phyloP scores from a whole-genome alignment of 257 asterid genomes.

The Ehretia macrophylla region DNA sequence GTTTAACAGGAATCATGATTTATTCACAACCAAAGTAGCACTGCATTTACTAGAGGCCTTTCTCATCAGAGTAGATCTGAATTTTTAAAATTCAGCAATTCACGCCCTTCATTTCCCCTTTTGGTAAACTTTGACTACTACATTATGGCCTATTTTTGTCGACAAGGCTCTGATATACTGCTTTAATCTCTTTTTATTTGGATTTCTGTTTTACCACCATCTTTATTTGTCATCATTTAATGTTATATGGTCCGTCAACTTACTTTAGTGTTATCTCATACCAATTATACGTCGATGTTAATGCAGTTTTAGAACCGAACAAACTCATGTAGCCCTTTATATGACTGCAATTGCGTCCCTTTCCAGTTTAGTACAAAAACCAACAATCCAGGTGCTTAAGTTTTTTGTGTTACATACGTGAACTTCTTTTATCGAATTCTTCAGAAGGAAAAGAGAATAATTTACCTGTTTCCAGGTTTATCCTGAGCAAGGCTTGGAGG shows the following conservation, averaged over 20 bases:
- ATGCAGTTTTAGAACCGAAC: constrained; percentile 78
- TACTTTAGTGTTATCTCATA: not conserved
- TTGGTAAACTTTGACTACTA: no score
- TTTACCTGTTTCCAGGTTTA: constrained; percentile 35
- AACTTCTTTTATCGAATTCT: not conserved
- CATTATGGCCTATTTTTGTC: no score
- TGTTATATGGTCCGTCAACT: no score
- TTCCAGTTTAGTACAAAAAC: constrained; percentile 67
- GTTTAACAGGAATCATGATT: no score
- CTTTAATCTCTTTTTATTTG: no score
- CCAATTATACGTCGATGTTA: constrained; percentile 18
- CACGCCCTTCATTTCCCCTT: no score
- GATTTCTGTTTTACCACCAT: not conserved
- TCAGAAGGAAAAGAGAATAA: constrained; percentile 3
- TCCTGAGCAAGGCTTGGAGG: constrained; percentile 73
- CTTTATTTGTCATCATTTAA: no score
- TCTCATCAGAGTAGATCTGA: no score
- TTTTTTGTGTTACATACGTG: constrained; percentile 1
- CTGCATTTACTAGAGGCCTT: no score
- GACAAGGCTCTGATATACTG: no score
- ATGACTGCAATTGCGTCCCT: constrained; percentile 72
- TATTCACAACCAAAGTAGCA: no score
- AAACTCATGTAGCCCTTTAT: constrained; percentile 70
- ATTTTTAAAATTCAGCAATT: no score
- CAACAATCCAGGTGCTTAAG: constrained; percentile 62